phyloP scores from a whole-genome alignment of 2,329 filamentous ascomycete genomes.

The Aureobasidium musti region DNA sequence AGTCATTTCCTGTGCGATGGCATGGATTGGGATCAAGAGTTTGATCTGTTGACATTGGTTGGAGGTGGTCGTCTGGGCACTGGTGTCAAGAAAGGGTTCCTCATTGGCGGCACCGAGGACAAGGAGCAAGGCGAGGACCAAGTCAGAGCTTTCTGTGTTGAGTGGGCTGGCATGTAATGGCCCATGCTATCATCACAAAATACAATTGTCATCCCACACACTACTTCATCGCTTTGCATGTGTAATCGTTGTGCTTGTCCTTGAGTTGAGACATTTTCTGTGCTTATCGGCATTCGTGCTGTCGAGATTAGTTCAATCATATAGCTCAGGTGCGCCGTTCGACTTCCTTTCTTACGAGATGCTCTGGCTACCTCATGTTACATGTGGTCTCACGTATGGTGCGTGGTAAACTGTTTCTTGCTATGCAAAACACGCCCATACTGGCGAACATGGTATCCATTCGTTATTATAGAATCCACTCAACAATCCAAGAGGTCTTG shows the following conservation, averaged over 20 bases:
- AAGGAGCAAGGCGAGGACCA: conserved; percentile 41
- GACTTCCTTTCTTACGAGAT: too few species aligned
- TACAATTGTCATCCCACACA: neutral
- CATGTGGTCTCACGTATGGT: neutral
- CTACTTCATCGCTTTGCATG: neutral
- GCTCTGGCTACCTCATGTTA: too few species aligned
- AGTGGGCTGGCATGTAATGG: conserved; percentile 88
- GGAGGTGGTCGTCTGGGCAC: conserved; percentile 86
- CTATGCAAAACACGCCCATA: neutral
- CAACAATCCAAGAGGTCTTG: neutral
- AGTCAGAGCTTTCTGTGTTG: conserved; percentile 77
- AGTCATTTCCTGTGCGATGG: conserved; percentile 89
- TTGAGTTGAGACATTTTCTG: neutral
- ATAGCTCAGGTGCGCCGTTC: too few species aligned
- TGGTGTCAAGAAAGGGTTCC: conserved; percentile 91
- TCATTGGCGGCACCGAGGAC: conserved; percentile 67
- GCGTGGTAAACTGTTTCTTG: too few species aligned
- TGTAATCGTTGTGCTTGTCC: neutral
- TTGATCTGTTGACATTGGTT: conserved; percentile 81
- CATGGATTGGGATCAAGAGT: conserved; percentile 82
- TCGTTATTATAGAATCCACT: neutral
- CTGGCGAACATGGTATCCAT: neutral
- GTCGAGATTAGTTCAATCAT: neutral
- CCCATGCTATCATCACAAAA: neutral
- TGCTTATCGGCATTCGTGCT: neutral